These are phyloP conservation scores for Mitragyna speciosa DNA, from an alignment of 257 asterid species.

Conservation along the genomic window DNA sequence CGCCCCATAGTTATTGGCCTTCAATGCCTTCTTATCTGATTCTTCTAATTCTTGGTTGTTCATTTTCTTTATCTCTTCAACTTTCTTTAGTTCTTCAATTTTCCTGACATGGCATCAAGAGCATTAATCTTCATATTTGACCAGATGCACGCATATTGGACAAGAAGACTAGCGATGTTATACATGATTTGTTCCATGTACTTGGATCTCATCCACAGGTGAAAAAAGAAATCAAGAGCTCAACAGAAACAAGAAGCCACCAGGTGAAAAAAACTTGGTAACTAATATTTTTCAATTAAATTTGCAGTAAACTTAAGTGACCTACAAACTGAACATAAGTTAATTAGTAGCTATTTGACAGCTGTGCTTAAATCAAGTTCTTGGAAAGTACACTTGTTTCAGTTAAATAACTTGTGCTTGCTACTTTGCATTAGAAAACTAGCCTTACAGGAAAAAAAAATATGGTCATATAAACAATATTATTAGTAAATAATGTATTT, in stretches of 20 bases:
- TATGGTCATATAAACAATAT: too few species aligned
- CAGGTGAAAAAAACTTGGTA: background rate
- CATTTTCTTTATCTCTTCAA: slow-evolving; percentile 10
- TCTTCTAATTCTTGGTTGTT: slow-evolving; percentile 27
- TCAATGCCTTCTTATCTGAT: slow-evolving; percentile 17
- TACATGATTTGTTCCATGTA: background rate
- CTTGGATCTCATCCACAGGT: background rate
- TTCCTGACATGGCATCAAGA: slow-evolving; percentile 39
- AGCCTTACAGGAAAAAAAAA: too few species aligned
- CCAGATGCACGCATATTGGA: background rate
- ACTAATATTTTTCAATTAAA: background rate
- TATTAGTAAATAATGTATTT: too few species aligned
- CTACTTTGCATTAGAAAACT: too few species aligned
- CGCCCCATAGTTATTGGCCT: slow-evolving; percentile 76
- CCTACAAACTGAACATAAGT: background rate
- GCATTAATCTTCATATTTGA: background rate
- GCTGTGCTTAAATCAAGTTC: background rate
- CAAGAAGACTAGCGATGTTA: background rate
- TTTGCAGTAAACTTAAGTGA: background rate
- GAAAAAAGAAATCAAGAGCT: background rate
- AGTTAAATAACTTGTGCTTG: background rate
- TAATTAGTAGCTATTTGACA: too few species aligned
- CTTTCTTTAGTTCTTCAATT: slow-evolving; percentile 53
- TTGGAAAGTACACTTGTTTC: background rate
- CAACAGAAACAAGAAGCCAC: background rate